Evolutionary conservation across 2,329 filamentous ascomycete species (phyloP).

Genomic region (Pestalotiopsis sp.): DNA sequence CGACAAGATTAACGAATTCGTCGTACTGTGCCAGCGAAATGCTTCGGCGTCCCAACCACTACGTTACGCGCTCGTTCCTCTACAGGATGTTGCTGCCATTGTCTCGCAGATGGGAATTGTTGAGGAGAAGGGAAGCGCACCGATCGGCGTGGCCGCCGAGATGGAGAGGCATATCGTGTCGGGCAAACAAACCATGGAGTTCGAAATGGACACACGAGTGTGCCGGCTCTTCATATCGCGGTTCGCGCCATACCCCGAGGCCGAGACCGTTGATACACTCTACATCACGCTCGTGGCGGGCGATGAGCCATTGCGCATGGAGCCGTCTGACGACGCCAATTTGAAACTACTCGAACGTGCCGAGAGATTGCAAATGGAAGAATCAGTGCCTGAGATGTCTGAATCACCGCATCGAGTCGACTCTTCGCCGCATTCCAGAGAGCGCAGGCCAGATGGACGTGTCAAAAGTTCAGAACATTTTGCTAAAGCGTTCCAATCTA

Average conservation of each 20-base stretch:
- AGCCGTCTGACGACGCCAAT: conserved; percentile 52
- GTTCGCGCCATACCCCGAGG: neutral
- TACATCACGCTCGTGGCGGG: neutral
- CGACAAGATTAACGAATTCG: neutral
- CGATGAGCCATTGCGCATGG: conserved; percentile 46
- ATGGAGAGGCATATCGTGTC: neutral
- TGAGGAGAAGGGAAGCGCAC: neutral
- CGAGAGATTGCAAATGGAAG: no score
- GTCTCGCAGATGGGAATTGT: neutral
- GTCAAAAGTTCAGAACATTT: no score
- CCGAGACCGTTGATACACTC: neutral
- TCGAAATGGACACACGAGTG: neutral
- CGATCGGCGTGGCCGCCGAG: neutral
- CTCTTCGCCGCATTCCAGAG: no score
- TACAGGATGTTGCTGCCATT: neutral
- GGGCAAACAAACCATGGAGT: neutral
- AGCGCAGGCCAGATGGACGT: no score
- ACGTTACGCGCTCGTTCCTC: neutral
- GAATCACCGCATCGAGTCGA: no score
- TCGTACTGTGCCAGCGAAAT: neutral
- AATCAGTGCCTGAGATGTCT: no score
- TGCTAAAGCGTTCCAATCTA: no score
- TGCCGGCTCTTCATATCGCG: neutral
- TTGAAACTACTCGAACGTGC: no score
- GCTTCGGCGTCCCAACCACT: neutral